phyloP scores from a whole-genome alignment of 306 rosid genomes.

The Psophocarpus tetragonolobus region DNA sequence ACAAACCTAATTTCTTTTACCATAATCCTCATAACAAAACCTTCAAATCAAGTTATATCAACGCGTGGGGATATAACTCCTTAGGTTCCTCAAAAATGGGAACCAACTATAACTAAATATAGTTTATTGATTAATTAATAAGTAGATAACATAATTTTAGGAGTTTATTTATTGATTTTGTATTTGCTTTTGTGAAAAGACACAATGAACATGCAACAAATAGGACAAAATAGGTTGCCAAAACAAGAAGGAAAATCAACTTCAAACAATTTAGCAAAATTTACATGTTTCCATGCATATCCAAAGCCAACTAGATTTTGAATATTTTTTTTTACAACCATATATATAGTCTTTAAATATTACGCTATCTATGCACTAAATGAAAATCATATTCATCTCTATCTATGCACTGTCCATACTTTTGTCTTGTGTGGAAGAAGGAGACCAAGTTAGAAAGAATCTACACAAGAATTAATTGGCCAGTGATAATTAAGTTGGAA shows the following conservation, averaged over 20 bases:
- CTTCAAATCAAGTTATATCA: neutral
- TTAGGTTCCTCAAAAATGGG: conserved; percentile 11
- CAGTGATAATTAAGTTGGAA: neutral
- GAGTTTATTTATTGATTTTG: neutral
- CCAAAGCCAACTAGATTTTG: neutral
- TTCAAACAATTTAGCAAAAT: neutral
- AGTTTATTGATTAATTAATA: neutral
- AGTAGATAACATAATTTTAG: neutral
- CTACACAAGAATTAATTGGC: conserved; percentile 18
- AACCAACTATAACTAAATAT: neutral
- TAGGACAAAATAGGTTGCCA: neutral
- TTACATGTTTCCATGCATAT: conserved; percentile 17
- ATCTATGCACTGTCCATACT: conserved; percentile 10
- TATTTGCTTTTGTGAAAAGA: conserved; percentile 27
- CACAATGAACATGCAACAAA: neutral
- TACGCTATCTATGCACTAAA: no score
- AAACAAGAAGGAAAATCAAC: conserved; percentile 20
- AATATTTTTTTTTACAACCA: neutral
- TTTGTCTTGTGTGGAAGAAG: conserved; percentile 28
- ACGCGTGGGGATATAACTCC: neutral
- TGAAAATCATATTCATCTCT: neutral
- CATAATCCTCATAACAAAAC: neutral
- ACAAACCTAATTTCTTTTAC: no score
- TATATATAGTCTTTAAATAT: neutral
- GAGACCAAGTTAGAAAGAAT: neutral